Conservation (phyloP, 2,329 filamentous ascomycete genomes). For the Colletotrichum paranaense region DNA sequence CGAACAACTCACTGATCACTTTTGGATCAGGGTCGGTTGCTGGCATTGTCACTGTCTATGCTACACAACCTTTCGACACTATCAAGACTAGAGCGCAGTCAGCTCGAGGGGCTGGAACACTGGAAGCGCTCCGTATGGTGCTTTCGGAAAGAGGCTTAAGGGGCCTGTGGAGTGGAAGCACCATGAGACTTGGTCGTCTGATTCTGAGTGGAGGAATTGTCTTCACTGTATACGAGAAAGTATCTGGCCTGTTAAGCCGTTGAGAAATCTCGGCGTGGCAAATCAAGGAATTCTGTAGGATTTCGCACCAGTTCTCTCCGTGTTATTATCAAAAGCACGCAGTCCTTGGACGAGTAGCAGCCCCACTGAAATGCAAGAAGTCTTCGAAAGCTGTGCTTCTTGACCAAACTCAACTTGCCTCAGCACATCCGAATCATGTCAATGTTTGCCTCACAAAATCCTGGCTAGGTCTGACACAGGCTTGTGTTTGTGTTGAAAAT, state of each 20-base stretch:
- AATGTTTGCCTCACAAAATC: too few relatives aligned
- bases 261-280: not conserved
- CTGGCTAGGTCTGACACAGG: too few relatives aligned
- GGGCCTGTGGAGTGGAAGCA: constrained; percentile 75
- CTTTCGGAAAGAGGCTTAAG: constrained; percentile 66
- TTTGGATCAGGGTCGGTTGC: constrained; percentile 73
- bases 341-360: too few relatives aligned
- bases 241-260: constrained; percentile 54
- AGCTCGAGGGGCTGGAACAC: constrained; percentile 65
- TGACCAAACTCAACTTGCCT: too few relatives aligned
- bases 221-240: constrained; percentile 71
- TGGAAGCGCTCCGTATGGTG: constrained; percentile 66
- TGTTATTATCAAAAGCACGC: too few relatives aligned
- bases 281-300: too few relatives aligned
- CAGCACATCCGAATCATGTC: too few relatives aligned
- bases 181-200: constrained; percentile 73
- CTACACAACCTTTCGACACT: constrained; percentile 71
- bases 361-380: too few relatives aligned
- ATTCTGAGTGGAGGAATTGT: constrained; percentile 75
- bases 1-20: constrained; percentile 51
- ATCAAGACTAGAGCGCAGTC: constrained; percentile 73
- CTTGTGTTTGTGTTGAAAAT: too few relatives aligned
- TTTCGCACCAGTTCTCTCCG: too few relatives aligned
- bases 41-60: constrained; percentile 68
- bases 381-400: too few relatives aligned